Percentiles rank a stretch among this genome's conserved stretches.
Evolutionary conservation across 2,329 filamentous ascomycete genomes (phyloP).

Genomic region (Akanthomyces uredinophilus): DNA sequence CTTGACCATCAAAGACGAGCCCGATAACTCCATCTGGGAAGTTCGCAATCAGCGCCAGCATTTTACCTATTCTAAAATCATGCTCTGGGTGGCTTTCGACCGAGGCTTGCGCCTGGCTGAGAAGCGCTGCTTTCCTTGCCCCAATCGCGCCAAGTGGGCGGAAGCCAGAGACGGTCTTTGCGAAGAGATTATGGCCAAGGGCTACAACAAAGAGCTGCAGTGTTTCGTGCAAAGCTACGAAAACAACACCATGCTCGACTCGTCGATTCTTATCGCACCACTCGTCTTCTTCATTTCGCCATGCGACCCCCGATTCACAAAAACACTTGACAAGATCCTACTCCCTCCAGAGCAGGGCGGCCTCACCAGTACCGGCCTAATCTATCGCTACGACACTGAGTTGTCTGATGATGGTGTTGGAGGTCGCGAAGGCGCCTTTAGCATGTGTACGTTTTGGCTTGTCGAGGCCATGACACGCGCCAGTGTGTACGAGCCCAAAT

Average conservation of each 20-base stretch:
- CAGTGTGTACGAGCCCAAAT: slow-evolving; percentile 58
- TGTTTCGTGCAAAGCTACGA: slow-evolving; percentile 76
- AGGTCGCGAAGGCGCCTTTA: slow-evolving; percentile 70
- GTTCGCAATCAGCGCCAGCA: slow-evolving; percentile 70
- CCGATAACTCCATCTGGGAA: slow-evolving; percentile 83
- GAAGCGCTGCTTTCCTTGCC: slow-evolving; percentile 71
- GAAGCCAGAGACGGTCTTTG: slow-evolving; percentile 62
- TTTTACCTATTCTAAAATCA: slow-evolving; percentile 76
- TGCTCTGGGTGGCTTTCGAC: slow-evolving; percentile 79
- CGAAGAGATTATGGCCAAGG: slow-evolving; percentile 72
- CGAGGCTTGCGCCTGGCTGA: slow-evolving; percentile 68
- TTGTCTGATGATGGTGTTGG: slow-evolving; percentile 68
- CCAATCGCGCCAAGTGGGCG: slow-evolving; percentile 62
- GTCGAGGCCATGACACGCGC: slow-evolving; percentile 72
- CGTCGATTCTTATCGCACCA: slow-evolving; percentile 69
- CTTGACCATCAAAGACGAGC: slow-evolving; percentile 58
- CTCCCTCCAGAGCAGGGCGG: slow-evolving; percentile 69
- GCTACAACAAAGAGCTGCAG: slow-evolving; percentile 64
- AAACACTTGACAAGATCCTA: slow-evolving; percentile 67
- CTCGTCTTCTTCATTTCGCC: slow-evolving; percentile 76
- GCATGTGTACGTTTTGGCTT: slow-evolving; percentile 80
- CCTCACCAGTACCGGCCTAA: slow-evolving; percentile 67
- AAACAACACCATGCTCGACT: slow-evolving; percentile 63
- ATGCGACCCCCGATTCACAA: slow-evolving; percentile 69
- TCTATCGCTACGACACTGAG: slow-evolving; percentile 69